Evolutionary conservation across 495 filamentous ascomycete species (phyloP).

Genomic region (Wilcoxina mikolae): DNA sequence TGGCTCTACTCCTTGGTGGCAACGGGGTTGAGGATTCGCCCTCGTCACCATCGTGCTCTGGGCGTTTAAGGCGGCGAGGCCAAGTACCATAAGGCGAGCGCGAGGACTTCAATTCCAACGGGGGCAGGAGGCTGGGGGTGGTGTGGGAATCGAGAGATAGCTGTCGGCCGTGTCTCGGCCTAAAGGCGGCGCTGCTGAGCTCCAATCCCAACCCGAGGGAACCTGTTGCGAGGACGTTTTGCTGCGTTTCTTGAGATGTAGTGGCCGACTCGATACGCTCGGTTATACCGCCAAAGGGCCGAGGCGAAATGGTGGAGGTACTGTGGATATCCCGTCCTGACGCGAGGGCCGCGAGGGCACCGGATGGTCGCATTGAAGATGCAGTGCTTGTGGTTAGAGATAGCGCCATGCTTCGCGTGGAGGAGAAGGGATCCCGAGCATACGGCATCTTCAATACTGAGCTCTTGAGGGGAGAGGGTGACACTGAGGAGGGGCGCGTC

Average conservation of each 20-base stretch:
- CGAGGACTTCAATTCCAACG: constrained; percentile 23
- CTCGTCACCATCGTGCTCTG: constrained; percentile 16
- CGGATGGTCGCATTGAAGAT: constrained; percentile 59
- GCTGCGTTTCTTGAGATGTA: too few relatives aligned
- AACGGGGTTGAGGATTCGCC: constrained; percentile 14
- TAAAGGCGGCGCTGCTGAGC: background rate
- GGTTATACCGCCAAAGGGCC: background rate
- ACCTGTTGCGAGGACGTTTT: background rate
- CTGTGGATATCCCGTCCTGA: constrained; percentile 22
- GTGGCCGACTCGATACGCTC: background rate
- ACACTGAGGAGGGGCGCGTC: constrained; percentile 22
- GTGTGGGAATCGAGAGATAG: background rate
- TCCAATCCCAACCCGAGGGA: background rate
- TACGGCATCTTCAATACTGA: constrained; percentile 5
- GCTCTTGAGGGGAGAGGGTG: constrained; percentile 21
- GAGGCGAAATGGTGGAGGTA: background rate
- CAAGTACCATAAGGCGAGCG: constrained; percentile 26
- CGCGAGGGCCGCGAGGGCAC: constrained; percentile 50
- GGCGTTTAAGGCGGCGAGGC: constrained; percentile 25
- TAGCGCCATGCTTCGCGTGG: constrained; percentile 68
- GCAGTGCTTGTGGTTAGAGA: constrained; percentile 71
- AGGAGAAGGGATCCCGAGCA: constrained; percentile 30
- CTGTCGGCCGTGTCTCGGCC: background rate
- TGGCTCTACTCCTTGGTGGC: constrained; percentile 15
- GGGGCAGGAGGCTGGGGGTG: constrained; percentile 16